These are phyloP conservation scores for Epichloe gansuensis DNA, from an alignment of 2,329 filamentous ascomycete species.

Conservation along the genomic window DNA sequence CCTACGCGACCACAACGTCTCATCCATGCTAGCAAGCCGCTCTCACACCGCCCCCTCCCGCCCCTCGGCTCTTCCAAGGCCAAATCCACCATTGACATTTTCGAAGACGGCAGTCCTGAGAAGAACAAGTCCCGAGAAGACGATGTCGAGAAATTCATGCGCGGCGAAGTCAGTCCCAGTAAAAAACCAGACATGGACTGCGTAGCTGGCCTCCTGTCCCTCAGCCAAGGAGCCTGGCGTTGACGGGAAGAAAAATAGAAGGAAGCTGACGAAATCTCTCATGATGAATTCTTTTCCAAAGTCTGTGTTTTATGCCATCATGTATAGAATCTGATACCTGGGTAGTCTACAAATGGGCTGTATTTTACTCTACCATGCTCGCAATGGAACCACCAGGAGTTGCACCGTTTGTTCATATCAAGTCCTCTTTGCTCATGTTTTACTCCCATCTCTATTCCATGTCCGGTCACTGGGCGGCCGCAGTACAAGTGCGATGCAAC, in stretches of 20 bases:
- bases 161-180: constrained; percentile 49
- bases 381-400: no score
- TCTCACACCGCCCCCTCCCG: constrained; percentile 30
- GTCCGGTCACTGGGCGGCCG: no score
- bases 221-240: constrained; percentile 88
- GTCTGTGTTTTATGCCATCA: neutral
- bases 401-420: no score
- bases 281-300: neutral
- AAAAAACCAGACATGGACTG: constrained; percentile 78
- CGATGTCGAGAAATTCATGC: constrained; percentile 66
- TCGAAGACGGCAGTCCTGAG: constrained; percentile 31
- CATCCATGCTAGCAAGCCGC: constrained; percentile 22
- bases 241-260: constrained; percentile 22
- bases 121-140: constrained; percentile 24
- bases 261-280: no score
- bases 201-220: constrained; percentile 73
- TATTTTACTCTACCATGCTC: no score
- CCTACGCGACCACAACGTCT: constrained; percentile 28
- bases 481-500: no score
- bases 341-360: no score
- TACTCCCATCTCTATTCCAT: no score
- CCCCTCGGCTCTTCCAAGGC: constrained; percentile 14
- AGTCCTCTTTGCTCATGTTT: no score
- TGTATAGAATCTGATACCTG: neutral
- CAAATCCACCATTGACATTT: constrained; percentile 34